A percentile compares a stretch with the other conserved stretches of the same genome.
Evolutionary conservation across 441 rosid genomes (phyloP).

Genomic region (Corymbia calophylla): DNA sequence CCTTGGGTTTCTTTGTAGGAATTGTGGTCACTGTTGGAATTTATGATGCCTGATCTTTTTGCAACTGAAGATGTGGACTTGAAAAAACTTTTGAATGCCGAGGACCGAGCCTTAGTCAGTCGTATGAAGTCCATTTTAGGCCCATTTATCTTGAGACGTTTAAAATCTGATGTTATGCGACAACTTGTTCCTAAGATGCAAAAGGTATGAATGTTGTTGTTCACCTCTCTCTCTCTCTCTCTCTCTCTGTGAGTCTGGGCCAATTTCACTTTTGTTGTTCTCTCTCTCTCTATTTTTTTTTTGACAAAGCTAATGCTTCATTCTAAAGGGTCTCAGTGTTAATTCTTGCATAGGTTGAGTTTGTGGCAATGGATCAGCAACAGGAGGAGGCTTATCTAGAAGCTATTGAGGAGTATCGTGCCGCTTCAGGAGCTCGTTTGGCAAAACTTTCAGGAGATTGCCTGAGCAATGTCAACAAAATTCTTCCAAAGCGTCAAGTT

Average conservation of each 20-base stretch:
- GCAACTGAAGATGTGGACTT: constrained; percentile 86
- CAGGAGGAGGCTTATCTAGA: constrained; percentile 82
- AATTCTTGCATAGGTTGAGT: constrained; percentile 63
- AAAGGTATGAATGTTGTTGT: constrained; percentile 33
- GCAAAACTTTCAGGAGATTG: constrained; percentile 43
- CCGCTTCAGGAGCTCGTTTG: constrained; percentile 63
- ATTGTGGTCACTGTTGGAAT: constrained; percentile 91
- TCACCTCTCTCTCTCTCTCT: not conserved
- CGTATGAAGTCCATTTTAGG: constrained; percentile 95
- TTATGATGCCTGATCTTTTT: constrained; percentile 96
- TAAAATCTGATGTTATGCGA: constrained; percentile 97
- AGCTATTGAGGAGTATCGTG: constrained; percentile 91
- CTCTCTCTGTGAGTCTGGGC: not conserved
- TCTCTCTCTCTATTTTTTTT: not conserved
- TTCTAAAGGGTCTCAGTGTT: constrained; percentile 5
- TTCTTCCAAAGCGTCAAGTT: constrained; percentile 81
- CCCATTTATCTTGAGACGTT: constrained; percentile 91
- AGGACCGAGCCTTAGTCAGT: constrained; percentile 72
- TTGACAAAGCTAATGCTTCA: not conserved
- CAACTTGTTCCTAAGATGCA: constrained; percentile 96
- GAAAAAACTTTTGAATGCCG: constrained; percentile 79
- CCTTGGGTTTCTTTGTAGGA: constrained; percentile 42
- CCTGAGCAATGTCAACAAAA: constrained; percentile 33
- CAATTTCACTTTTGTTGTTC: not conserved
- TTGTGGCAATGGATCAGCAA: constrained; percentile 68